Percentiles rank a stretch among this genome's conserved stretches.
Evolutionary conservation across 2,329 filamentous ascomycete species (phyloP).

Genomic region (Akanthomyces dipterigenus): DNA sequence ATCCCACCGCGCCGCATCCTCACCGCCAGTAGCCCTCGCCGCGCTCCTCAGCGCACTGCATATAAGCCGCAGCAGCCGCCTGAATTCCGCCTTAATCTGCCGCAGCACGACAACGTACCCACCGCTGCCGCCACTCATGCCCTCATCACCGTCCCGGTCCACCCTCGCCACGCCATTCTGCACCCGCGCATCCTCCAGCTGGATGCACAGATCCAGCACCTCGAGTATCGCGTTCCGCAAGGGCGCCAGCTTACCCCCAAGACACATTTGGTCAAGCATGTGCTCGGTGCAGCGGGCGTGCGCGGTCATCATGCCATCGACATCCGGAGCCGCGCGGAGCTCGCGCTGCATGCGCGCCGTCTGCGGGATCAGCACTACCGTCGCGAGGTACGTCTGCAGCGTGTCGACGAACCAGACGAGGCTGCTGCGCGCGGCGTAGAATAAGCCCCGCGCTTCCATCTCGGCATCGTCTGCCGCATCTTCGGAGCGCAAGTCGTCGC

Average conservation of each 20-base stretch:
- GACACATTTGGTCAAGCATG: slow-evolving; percentile 57
- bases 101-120: slow-evolving; percentile 44
- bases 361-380: slow-evolving; percentile 56
- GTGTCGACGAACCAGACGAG: slow-evolving; percentile 67
- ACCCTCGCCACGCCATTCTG: slow-evolving; percentile 25
- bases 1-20: slow-evolving; percentile 56
- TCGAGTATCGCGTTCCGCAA: slow-evolving; percentile 63
- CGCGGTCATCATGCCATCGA: slow-evolving; percentile 67
- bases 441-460: slow-evolving; percentile 27
- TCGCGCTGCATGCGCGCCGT: slow-evolving; percentile 44
- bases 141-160: slow-evolving; percentile 31
- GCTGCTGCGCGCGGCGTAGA: slow-evolving; percentile 54
- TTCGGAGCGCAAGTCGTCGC: slow-evolving; percentile 23
- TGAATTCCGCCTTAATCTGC: slow-evolving; percentile 52
- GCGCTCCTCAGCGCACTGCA: slow-evolving; percentile 62
- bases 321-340: slow-evolving; percentile 54
- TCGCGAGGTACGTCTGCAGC: slow-evolving; percentile 64
- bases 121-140: slow-evolving; percentile 19
- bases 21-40: slow-evolving; percentile 59
- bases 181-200: slow-evolving; percentile 47
- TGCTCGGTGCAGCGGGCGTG: slow-evolving; percentile 55
- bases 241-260: slow-evolving; percentile 57
- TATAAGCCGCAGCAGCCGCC: slow-evolving; percentile 57
- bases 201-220: slow-evolving; percentile 62
- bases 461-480: slow-evolving; percentile 22